Percentiles rank a stretch among this genome's conserved stretches.
phyloP scores from a whole-genome alignment of 805 yeast species.

The Nakazawaea peltata region DNA sequence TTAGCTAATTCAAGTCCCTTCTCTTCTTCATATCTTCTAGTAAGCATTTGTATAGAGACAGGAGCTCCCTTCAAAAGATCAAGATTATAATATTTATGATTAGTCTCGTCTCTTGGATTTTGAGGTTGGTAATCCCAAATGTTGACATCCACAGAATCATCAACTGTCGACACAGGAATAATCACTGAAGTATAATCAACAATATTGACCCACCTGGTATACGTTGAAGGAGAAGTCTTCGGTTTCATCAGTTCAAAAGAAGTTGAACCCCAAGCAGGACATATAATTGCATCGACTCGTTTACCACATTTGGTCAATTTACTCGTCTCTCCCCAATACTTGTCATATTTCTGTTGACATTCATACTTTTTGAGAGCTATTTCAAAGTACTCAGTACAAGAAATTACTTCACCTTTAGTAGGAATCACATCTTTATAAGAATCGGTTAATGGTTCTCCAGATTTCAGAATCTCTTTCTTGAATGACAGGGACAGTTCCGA shows the following conservation, averaged over 20 bases:
- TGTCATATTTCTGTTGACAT: conserved; percentile 28
- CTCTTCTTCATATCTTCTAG: conserved; percentile 53
- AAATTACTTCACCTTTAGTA: conserved; percentile 2
- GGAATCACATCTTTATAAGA: conserved; percentile 14
- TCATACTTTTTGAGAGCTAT: conserved; percentile 25
- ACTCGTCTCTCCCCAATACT: conserved; percentile 27
- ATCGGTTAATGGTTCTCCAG: conserved; percentile 23
- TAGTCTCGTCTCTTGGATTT: conserved; percentile 22
- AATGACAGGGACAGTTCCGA: conserved; percentile 20
- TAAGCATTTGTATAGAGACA: conserved; percentile 45
- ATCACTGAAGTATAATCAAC: conserved; percentile 41
- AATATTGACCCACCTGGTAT: conserved; percentile 48
- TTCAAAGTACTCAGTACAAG: conserved; percentile 30
- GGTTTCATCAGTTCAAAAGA: conserved; percentile 35
- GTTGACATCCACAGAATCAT: conserved; percentile 22
- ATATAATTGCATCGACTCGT: conserved; percentile 39
- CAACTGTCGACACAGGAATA: conserved; percentile 35
- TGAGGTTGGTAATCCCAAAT: conserved; percentile 18
- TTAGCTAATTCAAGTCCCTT: conserved; percentile 34
- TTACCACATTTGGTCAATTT: conserved; percentile 25
- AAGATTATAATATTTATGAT: conserved; percentile 35
- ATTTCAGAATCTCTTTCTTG: conserved; percentile 14
- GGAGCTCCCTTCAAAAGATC: conserved; percentile 43
- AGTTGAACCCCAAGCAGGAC: conserved; percentile 36
- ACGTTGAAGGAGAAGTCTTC: conserved; percentile 32